Evolutionary conservation across 1,284 basidiomycete species (phyloP), one percentile per base, ranked within the genome.

Genomic region (Sporisorium sorghi): DNA sequence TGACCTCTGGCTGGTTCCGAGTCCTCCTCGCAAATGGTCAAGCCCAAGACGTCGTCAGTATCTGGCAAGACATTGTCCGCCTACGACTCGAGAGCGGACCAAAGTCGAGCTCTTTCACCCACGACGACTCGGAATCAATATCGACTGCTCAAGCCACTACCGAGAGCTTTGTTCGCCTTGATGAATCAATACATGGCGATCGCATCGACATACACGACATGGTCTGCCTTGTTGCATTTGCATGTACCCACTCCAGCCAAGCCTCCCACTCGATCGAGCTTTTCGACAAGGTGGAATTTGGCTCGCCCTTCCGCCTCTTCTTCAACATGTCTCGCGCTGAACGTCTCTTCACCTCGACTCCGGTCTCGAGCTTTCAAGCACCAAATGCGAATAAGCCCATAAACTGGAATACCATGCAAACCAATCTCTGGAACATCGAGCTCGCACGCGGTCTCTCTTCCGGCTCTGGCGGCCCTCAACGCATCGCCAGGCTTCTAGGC

Each of bases 401-500:
- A 2, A 37, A 49, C 10, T 71, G 61, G 61, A 23, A 58, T 5
- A 21, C 17, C 3, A 46, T 50, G 32, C 53, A 60, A 7, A 19
- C 59, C 2, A 59, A 17, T 6, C 33, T 75, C 0, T 57, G 62
- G 62, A 54, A 64, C 1, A 54, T 67, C 11, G 75, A 79, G 54
- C 72, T 79, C 2, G 72, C 75, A 10, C 72, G 77, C 12, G 77
- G 77, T 17, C 67, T 79, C 4, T 70, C 61, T 7, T 73, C 68
- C 14, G 75, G 76, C 19, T 64, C 63, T 0, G 77, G 75, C 4
- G 75, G 77, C 1, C 64, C 63, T 6, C 75, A 78, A 40, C 68
- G 76, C 14, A 68, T 80, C 12, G 74, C 76, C 14, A 66, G 78
- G 12, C 54, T 80, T 10, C 62, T 80, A 2, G 76, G 78, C 35